phyloP scores from a whole-genome alignment of 768 basidiomycete species.

The Termitomyces titanicus region DNA sequence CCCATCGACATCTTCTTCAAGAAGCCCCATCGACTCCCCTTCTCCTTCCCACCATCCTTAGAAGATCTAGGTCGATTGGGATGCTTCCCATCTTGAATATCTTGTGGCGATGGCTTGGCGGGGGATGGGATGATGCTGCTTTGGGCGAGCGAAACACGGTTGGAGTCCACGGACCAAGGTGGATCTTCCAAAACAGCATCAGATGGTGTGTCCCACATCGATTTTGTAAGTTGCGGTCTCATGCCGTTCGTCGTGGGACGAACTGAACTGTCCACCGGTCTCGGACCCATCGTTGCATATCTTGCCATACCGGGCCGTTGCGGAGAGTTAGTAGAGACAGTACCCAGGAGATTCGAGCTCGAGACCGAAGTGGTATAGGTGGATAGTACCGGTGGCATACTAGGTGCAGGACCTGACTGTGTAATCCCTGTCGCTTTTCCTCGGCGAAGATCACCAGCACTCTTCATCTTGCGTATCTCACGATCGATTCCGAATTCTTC shows the following conservation, averaged over 20 bases:
- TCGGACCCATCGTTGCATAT: slow-evolving; percentile 70
- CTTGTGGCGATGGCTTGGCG: slow-evolving; percentile 11
- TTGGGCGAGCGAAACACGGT: slow-evolving; percentile 16
- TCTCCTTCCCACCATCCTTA: slow-evolving; percentile 48
- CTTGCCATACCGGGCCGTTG: slow-evolving; percentile 37
- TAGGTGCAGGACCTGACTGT: slow-evolving; percentile 22
- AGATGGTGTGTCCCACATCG: slow-evolving; percentile 50
- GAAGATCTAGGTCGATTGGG: slow-evolving; percentile 18
- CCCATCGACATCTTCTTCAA: slow-evolving; percentile 99
- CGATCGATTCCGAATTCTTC: slow-evolving; percentile 48
- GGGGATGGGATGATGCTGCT: slow-evolving; percentile 11
- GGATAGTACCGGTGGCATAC: slow-evolving; percentile 35
- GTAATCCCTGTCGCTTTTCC: slow-evolving; percentile 28
- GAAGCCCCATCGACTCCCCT: slow-evolving; percentile 87
- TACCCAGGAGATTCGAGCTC: slow-evolving; percentile 59
- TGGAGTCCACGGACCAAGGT: slow-evolving; percentile 9
- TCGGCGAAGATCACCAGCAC: slow-evolving; percentile 74
- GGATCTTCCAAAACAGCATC: slow-evolving; percentile 19
- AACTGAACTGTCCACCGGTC: slow-evolving; percentile 32
- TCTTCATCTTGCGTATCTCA: slow-evolving; percentile 81
- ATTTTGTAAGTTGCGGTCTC: slow-evolving; percentile 40
- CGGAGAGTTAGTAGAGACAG: slow-evolving; percentile 27
- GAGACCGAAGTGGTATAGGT: slow-evolving; percentile 62
- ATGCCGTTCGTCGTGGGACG: slow-evolving; percentile 33
- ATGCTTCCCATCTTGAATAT: slow-evolving; percentile 19